phyloP scores from a whole-genome alignment of 176 grass and related monocot species.

The Triticum timopheevii region DNA sequence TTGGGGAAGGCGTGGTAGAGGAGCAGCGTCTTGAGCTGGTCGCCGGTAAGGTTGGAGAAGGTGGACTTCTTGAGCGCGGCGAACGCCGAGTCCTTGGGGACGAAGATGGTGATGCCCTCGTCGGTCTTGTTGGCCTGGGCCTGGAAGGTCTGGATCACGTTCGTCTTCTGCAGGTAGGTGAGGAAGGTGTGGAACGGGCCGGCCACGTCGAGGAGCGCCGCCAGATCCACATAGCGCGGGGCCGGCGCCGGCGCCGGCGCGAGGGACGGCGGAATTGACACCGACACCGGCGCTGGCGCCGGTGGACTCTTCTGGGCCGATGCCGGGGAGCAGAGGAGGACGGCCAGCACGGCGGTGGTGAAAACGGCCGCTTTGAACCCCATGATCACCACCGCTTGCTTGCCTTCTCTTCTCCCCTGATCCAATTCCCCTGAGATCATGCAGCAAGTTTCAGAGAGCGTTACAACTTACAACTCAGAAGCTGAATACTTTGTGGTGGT shows the following conservation, averaged over 20 bases:
- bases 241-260: constrained; percentile 77
- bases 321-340: constrained; percentile 42
- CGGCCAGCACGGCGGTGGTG: constrained; percentile 21
- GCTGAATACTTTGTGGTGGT: neutral
- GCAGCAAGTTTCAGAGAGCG: neutral
- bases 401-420: constrained; percentile 7
- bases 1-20: constrained; percentile 80
- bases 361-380: constrained; percentile 31
- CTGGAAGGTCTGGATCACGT: constrained; percentile 89
- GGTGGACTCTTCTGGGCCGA: constrained; percentile 43
- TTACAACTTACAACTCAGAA: neutral
- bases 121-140: constrained; percentile 75
- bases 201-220: constrained; percentile 60
- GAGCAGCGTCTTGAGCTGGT: constrained; percentile 77
- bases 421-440: constrained; percentile 37
- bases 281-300: constrained; percentile 34
- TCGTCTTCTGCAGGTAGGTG: constrained; percentile 67
- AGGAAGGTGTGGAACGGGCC: constrained; percentile 93
- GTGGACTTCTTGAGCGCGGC: constrained; percentile 61
- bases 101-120: constrained; percentile 86
- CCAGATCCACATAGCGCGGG: constrained; percentile 63
- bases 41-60: constrained; percentile 78
- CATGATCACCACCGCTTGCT: constrained; percentile 26
- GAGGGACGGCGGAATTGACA: constrained; percentile 34
- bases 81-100: constrained; percentile 81